phyloP scores from a whole-genome alignment of 495 filamentous ascomycete species.

The Staphylotrichum tortipilum region DNA sequence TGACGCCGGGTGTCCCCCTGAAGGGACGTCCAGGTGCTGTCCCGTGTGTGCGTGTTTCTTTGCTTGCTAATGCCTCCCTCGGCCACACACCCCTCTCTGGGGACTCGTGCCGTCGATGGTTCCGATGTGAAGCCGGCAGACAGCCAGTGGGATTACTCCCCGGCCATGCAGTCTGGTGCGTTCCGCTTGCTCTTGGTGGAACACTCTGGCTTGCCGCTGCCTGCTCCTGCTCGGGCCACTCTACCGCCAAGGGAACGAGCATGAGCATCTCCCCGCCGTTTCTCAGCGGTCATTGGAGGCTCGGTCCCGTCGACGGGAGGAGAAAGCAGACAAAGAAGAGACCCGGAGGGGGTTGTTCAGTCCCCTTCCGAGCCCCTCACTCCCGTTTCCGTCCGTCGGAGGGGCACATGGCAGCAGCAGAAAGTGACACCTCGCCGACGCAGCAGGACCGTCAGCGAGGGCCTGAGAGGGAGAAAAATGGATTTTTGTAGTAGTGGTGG shows the following conservation, averaged over 20 bases:
- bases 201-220: background rate
- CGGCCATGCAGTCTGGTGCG: slow-evolving; percentile 9
- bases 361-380: background rate
- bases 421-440: background rate
- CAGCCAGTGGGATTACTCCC: slow-evolving; percentile 18
- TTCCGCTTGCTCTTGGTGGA: background rate
- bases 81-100: background rate
- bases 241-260: background rate
- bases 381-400: background rate
- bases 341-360: background rate
- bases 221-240: background rate
- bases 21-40: background rate
- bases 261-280: too few relatives aligned
- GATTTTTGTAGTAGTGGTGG: background rate
- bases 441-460: background rate
- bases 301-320: background rate
- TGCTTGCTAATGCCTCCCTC: background rate
- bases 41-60: background rate
- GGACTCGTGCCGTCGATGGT: background rate
- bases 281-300: background rate
- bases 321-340: background rate
- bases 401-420: background rate
- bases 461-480: background rate
- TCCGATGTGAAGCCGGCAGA: background rate
- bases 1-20: background rate